Conservation (phyloP, 2,329 filamentous ascomycete genomes). For the Gnomoniopsis smithogilvyi region DNA sequence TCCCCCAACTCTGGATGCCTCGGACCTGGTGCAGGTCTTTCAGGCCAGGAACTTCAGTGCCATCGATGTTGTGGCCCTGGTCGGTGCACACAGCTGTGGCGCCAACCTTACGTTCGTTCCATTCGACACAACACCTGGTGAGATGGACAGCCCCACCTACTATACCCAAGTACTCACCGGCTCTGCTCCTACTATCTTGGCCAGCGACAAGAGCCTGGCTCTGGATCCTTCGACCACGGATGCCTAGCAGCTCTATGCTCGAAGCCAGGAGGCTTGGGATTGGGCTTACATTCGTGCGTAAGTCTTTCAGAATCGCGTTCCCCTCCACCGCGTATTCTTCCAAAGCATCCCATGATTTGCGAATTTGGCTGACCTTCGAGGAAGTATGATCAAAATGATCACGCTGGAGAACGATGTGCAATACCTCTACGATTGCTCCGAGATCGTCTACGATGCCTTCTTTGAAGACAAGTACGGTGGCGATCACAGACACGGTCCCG, state of each 20-base stretch:
- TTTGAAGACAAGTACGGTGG: background rate
- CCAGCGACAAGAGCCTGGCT: conserved; percentile 24
- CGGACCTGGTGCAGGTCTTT: conserved; percentile 20
- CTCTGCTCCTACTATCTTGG: conserved; percentile 21
- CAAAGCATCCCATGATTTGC: background rate
- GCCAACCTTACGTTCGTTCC: conserved; percentile 22
- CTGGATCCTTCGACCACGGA: conserved; percentile 22
- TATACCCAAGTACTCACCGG: conserved; percentile 26
- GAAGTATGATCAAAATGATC: conserved; percentile 27
- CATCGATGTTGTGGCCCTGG: conserved; percentile 25
- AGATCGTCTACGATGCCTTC: conserved; percentile 24
- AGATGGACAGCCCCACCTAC: conserved; percentile 23
- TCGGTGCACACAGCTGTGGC: conserved; percentile 26
- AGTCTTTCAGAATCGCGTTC: conserved; percentile 14
- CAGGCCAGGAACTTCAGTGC: conserved; percentile 23
- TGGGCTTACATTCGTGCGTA: conserved; percentile 26
- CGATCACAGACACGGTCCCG: background rate
- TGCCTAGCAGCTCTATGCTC: conserved; percentile 23
- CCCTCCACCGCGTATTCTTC: background rate
- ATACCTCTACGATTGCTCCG: conserved; percentile 25
- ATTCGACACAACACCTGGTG: conserved; percentile 23
- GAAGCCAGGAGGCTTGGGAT: conserved; percentile 22
- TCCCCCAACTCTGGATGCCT: conserved; percentile 16
- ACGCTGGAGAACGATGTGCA: conserved; percentile 23
- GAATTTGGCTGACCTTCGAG: background rate